Evolutionary conservation across 176 grass and related monocot genomes (phyloP), one percentile per base, ranked within the genome.

Genomic region (Hsuehochloa calcarea): DNA sequence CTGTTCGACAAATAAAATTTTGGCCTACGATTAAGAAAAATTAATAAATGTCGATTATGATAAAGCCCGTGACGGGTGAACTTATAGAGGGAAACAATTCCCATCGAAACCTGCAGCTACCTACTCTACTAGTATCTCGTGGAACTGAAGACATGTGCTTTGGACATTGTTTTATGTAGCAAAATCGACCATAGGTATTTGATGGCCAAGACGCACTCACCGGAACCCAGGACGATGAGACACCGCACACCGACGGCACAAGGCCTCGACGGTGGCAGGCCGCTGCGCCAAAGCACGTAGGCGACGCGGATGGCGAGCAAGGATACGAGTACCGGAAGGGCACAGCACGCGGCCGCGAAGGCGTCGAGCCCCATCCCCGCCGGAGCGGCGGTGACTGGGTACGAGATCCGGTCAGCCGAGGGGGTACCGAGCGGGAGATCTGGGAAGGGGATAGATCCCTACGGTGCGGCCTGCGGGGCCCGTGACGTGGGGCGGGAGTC

Each of bases 161-260:
- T 71, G 4, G 25, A 5, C 10, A 70, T 20, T 10, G 10, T 69
- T 84, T 29, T 1, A 4, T 83, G 40, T 50, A 19, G 8, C 46
- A 85, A 6, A 68, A 74, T 34, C 37, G 22, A 58, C 55, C 3
- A 58, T 34, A 68, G 7, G 50, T 37, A 46, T 77, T 39, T 71
- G n/a, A 75, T 45, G 27, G 52, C 5, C 20, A 89, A 60, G 52
- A 41, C 1, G 63, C 26, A 80, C 85, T 76, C 69, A 94, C 92
- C 87, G 11, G 92, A 94, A 4, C 90, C 92, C 10, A 94, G 92
- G 51, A 92, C 61, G 77, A 92, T 75, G 81, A 94, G 84, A 65
- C 83, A 89, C 67, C 84, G 87, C 85, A 90, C 19, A 43, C 47
- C 51, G 12, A 71, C 49, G 5, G 2, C 14, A 35, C 80, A 41